Evolutionary conservation across 805 yeast species (phyloP), one percentile per base, ranked within the genome.

Genomic region (Candida boleticola): DNA sequence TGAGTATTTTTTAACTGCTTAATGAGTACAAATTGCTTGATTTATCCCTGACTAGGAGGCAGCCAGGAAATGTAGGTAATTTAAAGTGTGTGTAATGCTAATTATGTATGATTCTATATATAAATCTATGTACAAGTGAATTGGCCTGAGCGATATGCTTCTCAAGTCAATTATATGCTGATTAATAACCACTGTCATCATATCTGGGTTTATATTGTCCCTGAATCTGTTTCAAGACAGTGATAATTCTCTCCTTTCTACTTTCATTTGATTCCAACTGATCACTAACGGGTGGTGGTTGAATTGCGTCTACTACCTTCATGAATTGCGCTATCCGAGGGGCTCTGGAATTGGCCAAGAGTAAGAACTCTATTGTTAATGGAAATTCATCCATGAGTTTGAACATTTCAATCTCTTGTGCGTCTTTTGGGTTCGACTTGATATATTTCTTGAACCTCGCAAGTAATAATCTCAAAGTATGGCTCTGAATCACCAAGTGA

Each of bases 321-420:
- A 67, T 51, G 48, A 66, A 64, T 11, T 40, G 40, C 37, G 42
- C 44, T 21, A 47, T 33, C 11, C 60, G 51, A 4, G 45, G 42
- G 36, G 57, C 47, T 14, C 56, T 50, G 7, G 46, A 46, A 13
- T 49, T 51, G 33, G 52, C 54, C 40, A 48, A 49, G 25, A 59
- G 39, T 34, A 66, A 48, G 36, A 49, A 62, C 45, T 63, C 68
- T 29, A 67, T 51, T 4, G 68, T 55, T 22, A 53, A 55, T 6
- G 72, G 73, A 41, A 47, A 68, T 31, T 57, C 48, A 38, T 66
- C 67, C 59, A 61, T 60, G 37, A 66, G 47, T 20, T 44, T 40
- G 39, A 58, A 66, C 14, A 65, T 63, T 21, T 48, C 40, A 4
- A 7, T 7, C 13, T 19, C 22, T 17, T 31, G 16, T 7, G 11